A percentile compares a stretch with the other conserved stretches of the same genome.
Conservation (phyloP, 139 green algal genomes). For the Closterium sp. region DNA sequence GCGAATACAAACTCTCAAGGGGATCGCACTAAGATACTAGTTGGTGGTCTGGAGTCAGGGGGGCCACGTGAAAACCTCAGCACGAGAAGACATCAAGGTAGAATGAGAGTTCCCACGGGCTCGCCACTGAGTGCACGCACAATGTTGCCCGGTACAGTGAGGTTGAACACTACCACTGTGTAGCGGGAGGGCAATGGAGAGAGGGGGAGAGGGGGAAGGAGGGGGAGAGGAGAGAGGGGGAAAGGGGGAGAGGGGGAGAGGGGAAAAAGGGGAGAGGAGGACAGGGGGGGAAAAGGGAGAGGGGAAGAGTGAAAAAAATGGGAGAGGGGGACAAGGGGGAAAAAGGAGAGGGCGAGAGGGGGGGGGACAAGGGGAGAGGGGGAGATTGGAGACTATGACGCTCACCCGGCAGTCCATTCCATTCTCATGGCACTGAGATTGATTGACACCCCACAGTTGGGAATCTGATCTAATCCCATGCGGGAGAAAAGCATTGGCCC, state of each 20-base stretch:
- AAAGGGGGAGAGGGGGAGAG: not conserved
- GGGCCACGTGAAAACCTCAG: too few relatives aligned
- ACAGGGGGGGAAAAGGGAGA: not conserved
- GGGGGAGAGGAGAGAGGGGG: not conserved
- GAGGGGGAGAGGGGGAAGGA: not conserved
- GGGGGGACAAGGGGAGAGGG: not conserved
- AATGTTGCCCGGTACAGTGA: constrained; percentile 20
- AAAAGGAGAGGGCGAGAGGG: not conserved
- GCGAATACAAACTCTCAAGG: too few relatives aligned
- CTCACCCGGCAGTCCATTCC: too few relatives aligned
- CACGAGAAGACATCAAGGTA: too few relatives aligned
- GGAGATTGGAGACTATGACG: constrained; percentile 59
- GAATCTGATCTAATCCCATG: too few relatives aligned
- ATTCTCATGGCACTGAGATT: too few relatives aligned
- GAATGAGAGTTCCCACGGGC: constrained; percentile 22
- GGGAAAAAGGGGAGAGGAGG: not conserved
- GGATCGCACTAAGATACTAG: too few relatives aligned
- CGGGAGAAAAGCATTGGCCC: too few relatives aligned
- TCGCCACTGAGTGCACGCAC: constrained; percentile 27
- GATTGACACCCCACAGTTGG: too few relatives aligned
- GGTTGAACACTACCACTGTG: constrained; percentile 41
- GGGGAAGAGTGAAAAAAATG: not conserved
- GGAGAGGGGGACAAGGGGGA: not conserved
- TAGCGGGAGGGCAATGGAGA: not conserved
- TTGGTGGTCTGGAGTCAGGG: too few relatives aligned